A percentile compares a stretch with the other conserved stretches of the same genome.
Evolutionary conservation across 768 basidiomycete species (phyloP).

Genomic region (Russula foetens): DNA sequence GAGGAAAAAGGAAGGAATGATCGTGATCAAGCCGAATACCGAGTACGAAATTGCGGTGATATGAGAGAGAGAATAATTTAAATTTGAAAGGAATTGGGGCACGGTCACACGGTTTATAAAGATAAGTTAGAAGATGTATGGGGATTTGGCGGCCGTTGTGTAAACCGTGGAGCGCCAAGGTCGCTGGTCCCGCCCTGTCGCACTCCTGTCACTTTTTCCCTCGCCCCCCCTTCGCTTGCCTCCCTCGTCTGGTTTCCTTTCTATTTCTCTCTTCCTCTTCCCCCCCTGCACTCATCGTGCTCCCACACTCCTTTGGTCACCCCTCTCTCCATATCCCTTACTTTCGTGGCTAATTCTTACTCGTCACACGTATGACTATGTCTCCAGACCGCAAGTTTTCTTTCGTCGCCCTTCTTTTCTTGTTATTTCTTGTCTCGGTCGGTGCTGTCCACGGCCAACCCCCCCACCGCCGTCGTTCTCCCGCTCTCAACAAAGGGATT

Average conservation of each 20-base stretch:
- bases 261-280: background rate
- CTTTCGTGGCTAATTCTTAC: background rate
- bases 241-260: background rate
- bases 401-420: slow-evolving; percentile 4
- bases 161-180: no score
- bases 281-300: slow-evolving; percentile 5
- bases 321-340: background rate
- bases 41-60: no score
- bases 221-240: background rate
- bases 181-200: no score
- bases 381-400: background rate
- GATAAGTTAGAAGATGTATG: no score
- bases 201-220: background rate
- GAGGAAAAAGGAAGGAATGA: no score
- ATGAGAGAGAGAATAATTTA: no score
- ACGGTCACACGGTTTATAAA: no score
- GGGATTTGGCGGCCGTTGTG: no score
- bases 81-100: no score
- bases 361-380: background rate
- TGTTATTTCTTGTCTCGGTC: background rate
- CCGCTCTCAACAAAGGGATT: background rate
- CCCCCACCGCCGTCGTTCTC: slow-evolving; percentile 1
- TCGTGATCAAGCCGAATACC: no score
- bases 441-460: background rate
- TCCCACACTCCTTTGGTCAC: slow-evolving; percentile 12